A percentile compares a stretch with the other conserved stretches of the same genome.
phyloP scores from a whole-genome alignment of 345 rosid species.

The Murraya paniculata region DNA sequence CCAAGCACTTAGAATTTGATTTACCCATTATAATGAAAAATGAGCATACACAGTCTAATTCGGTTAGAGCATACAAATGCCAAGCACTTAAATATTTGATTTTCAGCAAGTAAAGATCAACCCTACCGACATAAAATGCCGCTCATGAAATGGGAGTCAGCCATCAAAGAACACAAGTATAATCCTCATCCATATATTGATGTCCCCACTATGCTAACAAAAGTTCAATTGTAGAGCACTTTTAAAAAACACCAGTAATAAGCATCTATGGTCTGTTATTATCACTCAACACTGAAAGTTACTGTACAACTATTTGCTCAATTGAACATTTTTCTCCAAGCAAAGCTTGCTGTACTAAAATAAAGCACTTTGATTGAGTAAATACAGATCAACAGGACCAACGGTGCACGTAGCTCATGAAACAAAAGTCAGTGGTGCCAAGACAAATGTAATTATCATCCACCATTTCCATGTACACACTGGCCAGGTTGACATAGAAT shows the following conservation, averaged over 20 bases:
- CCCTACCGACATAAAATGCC: neutral
- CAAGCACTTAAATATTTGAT: neutral
- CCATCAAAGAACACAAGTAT: neutral
- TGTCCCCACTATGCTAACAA: neutral
- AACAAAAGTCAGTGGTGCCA: neutral
- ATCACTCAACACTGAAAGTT: neutral
- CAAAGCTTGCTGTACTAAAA: neutral
- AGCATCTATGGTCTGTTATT: neutral
- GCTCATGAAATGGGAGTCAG: neutral
- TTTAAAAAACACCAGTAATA: neutral
- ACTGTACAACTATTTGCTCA: neutral
- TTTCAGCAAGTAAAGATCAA: neutral
- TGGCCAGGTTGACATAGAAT: neutral
- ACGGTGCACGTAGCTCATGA: neutral
- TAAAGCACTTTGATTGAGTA: neutral
- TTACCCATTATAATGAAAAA: neutral
- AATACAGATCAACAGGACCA: neutral
- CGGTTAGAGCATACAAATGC: neutral
- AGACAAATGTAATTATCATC: neutral
- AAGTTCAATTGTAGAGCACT: neutral
- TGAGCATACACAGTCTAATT: neutral
- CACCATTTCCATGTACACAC: neutral
- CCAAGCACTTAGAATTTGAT: neutral
- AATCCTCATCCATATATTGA: neutral
- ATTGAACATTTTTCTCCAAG: neutral